Percentiles rank a stretch among this genome's conserved stretches.
Conservation (phyloP, 2,329 filamentous ascomycete genomes). For the Microascus cirrosus region DNA sequence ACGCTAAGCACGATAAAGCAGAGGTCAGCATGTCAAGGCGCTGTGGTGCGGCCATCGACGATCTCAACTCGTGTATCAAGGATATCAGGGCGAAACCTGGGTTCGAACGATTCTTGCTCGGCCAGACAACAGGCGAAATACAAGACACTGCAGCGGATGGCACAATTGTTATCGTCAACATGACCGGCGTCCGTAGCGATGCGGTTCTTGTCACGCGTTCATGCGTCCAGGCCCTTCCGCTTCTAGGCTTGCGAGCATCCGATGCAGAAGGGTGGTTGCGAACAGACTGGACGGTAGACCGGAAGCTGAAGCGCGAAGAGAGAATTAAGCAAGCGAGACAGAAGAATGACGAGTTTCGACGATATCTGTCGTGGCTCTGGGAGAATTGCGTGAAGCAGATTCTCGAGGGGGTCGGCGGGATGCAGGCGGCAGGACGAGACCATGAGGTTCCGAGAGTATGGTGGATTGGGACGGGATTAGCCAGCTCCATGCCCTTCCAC, state of each 20-base stretch:
- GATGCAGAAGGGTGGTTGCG: conserved; percentile 3
- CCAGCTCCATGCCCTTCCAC: conserved; percentile 9
- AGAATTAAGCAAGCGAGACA: background rate
- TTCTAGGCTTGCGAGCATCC: conserved; percentile 2
- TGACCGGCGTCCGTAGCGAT: conserved; percentile 6
- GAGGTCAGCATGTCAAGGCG: too few species aligned
- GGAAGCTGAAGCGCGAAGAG: background rate
- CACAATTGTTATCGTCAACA: too few species aligned
- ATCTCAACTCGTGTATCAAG: too few species aligned
- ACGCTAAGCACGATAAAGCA: too few species aligned
- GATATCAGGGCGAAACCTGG: too few species aligned
- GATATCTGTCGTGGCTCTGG: conserved; percentile 7
- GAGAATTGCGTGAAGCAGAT: conserved; percentile 5
- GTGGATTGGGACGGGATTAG: conserved; percentile 8
- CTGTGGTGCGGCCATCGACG: too few species aligned
- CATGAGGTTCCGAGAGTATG: conserved; percentile 5
- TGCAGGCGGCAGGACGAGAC: background rate
- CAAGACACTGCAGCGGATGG: too few species aligned
- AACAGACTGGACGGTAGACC: conserved; percentile 2
- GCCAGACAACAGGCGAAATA: too few species aligned
- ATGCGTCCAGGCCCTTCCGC: background rate
- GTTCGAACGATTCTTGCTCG: too few species aligned
- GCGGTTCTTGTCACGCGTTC: conserved; percentile 5
- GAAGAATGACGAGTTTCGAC: conserved; percentile 4
- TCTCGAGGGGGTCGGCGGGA: background rate